Evolutionary conservation across 2,329 filamentous ascomycete species (phyloP).

Genomic region (Microdochium paspali): DNA sequence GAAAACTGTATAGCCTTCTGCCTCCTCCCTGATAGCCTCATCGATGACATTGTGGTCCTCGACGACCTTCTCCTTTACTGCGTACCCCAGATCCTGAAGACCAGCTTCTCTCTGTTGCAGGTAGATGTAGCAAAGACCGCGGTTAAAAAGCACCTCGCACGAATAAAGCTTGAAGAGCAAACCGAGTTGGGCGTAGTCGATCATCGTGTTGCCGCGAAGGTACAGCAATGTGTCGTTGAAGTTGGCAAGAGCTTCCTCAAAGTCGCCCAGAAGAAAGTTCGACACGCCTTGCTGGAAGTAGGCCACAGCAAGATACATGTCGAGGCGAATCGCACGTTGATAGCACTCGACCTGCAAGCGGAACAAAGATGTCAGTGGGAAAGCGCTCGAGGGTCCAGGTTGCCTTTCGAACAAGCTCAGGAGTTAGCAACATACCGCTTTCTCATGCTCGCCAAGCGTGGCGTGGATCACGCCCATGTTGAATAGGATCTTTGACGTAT

Average conservation of each 20-base stretch:
- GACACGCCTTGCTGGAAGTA: slow-evolving; percentile 99
- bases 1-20: slow-evolving; percentile 97
- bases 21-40: slow-evolving; percentile 87
- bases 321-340: slow-evolving; percentile 79
- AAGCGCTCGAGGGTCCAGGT: no score
- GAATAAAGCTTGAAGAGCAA: slow-evolving; percentile 95
- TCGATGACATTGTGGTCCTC: slow-evolving; percentile 97
- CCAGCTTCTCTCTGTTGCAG: slow-evolving; percentile 84
- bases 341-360: slow-evolving; percentile 93
- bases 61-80: slow-evolving; percentile 91
- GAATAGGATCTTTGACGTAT: slow-evolving; percentile 97
- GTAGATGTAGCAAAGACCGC: slow-evolving; percentile 95
- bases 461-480: slow-evolving; percentile 98
- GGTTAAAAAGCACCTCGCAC: slow-evolving; percentile 95
- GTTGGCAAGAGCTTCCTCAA: slow-evolving; percentile 93
- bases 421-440: slow-evolving; percentile 59
- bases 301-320: slow-evolving; percentile 92
- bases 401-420: not conserved
- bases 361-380: no score
- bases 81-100: slow-evolving; percentile 82
- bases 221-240: slow-evolving; percentile 98
- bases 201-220: slow-evolving; percentile 89
- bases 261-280: slow-evolving; percentile 93
- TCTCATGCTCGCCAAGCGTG: slow-evolving; percentile 89
- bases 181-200: slow-evolving; percentile 94